These are phyloP conservation scores for Oryza officinalis DNA, from an alignment of 176 grass and related monocot species.

Conservation along the genomic window DNA sequence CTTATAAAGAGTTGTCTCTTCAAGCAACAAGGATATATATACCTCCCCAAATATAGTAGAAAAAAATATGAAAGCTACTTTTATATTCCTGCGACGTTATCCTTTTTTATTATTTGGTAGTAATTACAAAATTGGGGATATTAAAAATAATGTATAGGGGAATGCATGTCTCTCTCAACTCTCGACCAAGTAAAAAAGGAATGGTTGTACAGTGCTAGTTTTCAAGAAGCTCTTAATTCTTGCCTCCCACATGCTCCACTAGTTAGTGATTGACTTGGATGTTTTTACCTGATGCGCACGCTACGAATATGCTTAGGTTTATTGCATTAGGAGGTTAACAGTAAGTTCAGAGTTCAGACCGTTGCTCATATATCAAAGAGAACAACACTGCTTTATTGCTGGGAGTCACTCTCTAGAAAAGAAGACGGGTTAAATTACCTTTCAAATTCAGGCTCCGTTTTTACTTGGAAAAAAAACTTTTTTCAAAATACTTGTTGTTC, in stretches of 20 bases:
- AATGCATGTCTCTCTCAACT: not conserved
- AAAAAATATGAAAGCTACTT: too few relatives aligned
- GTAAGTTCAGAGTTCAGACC: not conserved
- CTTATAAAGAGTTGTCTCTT: too few relatives aligned
- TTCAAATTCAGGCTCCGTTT: not conserved
- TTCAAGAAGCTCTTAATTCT: not conserved
- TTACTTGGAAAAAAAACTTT: too few relatives aligned
- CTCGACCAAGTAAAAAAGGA: not conserved
- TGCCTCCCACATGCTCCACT: constrained; percentile 23
- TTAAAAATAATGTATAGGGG: not conserved
- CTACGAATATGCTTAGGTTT: constrained; percentile 18
- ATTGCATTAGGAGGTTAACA: not conserved
- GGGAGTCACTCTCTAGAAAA: not conserved
- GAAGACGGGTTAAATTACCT: not conserved
- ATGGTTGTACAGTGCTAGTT: not conserved
- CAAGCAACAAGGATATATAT: too few relatives aligned
- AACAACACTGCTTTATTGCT: not conserved
- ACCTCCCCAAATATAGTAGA: too few relatives aligned
- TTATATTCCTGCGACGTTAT: too few relatives aligned
- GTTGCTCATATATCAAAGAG: not conserved
- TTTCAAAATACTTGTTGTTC: too few relatives aligned
- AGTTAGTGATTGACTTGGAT: constrained; percentile 11
- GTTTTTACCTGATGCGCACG: constrained; percentile 34
- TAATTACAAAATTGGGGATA: not conserved
- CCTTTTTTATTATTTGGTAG: not conserved